Evolutionary conservation across 2,329 filamentous ascomycete genomes (phyloP).

Genomic region (Geosmithia morbida): DNA sequence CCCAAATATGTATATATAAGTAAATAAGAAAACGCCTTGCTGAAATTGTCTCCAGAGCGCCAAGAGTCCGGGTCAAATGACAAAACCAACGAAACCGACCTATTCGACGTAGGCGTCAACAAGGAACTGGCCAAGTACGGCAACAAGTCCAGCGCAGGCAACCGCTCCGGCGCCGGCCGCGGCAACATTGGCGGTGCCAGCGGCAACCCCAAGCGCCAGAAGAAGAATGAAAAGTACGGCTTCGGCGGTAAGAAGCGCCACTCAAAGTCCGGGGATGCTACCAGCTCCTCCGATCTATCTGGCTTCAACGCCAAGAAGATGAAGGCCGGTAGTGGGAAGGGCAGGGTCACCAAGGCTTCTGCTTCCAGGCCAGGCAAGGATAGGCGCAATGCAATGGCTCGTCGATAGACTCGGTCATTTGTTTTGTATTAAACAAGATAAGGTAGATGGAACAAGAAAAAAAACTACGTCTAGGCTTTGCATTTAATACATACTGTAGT

Average conservation of each 20-base stretch:
- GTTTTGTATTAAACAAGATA: no score
- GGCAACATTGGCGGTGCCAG: constrained; percentile 12
- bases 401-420: background rate
- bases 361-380: constrained; percentile 33
- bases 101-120: constrained; percentile 86
- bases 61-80: constrained; percentile 50
- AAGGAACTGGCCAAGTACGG: constrained; percentile 32
- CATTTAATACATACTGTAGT: no score
- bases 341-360: constrained; percentile 17
- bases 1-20: no score
- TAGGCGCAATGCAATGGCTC: constrained; percentile 27
- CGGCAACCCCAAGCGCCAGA: constrained; percentile 62
- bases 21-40: no score
- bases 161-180: constrained; percentile 22
- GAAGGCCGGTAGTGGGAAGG: constrained; percentile 40
- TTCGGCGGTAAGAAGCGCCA: constrained; percentile 94
- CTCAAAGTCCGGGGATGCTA: constrained; percentile 78
- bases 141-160: constrained; percentile 4
- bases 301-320: constrained; percentile 72
- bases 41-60: constrained; percentile 52
- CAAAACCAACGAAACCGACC: constrained; percentile 63
- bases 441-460: no score
- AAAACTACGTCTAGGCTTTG: no score
- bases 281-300: constrained; percentile 66
- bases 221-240: constrained; percentile 90